Evolutionary conservation across 768 basidiomycete species (phyloP), one percentile per base, ranked within the genome.

Genomic region (Boletus sp.): DNA sequence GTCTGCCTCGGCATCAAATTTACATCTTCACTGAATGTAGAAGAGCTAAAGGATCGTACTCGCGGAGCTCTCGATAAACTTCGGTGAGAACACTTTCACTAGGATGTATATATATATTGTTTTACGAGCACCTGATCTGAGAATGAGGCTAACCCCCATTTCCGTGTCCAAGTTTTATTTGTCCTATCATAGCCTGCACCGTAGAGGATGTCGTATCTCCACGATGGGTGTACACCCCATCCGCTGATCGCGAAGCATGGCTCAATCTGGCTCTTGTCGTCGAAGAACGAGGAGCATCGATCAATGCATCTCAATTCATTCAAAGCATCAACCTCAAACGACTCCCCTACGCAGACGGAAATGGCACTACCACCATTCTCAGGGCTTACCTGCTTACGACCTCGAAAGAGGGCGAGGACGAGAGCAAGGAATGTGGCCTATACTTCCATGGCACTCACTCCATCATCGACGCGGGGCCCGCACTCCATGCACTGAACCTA

Each of bases 391-490:
- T 65, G 17, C 56, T 63, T 0, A 50, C 58, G 1, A 54, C 64
- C 5, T 60, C 56, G 18, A 17, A 52, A 3, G 54, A 47, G n/a
- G 44, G 12, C 6, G 18, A 44, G 2, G 32, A 54, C 18, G 11
- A 17, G 20, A n/a, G 6, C 32, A 49, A 18, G 29, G 57, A 63
- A 54, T 54, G 64, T 12, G 64, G 63, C 4, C 33, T 69, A 9
- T 71, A 67, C 52, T 59, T 71, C 40, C 68, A 69, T 10, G 56
- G 60, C 1, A 7, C 64, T 4, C 68, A 69, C 42, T 12, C 44
- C 11, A 59, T 69, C 46, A 51, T 71, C 14, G 68, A 69, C 7
- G 68, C 54, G 0, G 62, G 62, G 5, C 68, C 69, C 20, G 53
- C 54, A 24, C 24, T 24, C 24, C 24, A 24, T 24, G 24, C 24